Percentiles rank a stretch among this genome's conserved stretches.
These are phyloP conservation scores for Penicillium concentricum DNA, from an alignment of 2,329 filamentous ascomycete genomes.

Conservation along the genomic window DNA sequence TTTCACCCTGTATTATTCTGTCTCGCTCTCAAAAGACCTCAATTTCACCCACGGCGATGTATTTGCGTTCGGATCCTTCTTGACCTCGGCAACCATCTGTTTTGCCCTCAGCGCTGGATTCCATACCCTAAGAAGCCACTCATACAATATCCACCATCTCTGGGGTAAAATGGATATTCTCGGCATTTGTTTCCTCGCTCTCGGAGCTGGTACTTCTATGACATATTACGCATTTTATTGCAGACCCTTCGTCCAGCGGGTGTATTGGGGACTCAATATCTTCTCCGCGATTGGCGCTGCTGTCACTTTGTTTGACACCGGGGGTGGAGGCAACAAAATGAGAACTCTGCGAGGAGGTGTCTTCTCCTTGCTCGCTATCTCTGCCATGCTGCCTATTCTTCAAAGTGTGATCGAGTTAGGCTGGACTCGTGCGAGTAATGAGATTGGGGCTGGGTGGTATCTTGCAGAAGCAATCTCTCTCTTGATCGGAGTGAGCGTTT, in stretches of 20 bases:
- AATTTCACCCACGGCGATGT: constrained; percentile 2
- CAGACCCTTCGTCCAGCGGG: constrained; percentile 12
- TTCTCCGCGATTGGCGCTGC: constrained; percentile 13
- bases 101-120: constrained; percentile 18
- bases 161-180: constrained; percentile 32
- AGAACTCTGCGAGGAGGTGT: constrained; percentile 25
- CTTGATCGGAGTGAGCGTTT: constrained; percentile 7
- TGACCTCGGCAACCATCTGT: constrained; percentile 6
- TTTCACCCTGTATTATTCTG: background rate
- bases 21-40: background rate
- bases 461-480: constrained; percentile 10
- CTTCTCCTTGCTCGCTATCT: constrained; percentile 24
- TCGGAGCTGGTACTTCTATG: constrained; percentile 19
- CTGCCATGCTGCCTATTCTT: constrained; percentile 31
- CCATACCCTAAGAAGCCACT: constrained; percentile 31
- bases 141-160: constrained; percentile 29
- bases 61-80: constrained; percentile 9
- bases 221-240: constrained; percentile 31
- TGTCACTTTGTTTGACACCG: constrained; percentile 27
- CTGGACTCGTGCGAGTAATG: constrained; percentile 16
- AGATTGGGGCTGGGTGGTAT: constrained; percentile 14
- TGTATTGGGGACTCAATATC: constrained; percentile 26
- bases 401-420: constrained; percentile 24
- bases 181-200: constrained; percentile 24
- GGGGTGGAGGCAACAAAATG: constrained; percentile 27